A percentile compares a stretch with the other conserved stretches of the same genome.
Conservation (phyloP, 352 stramenopile species). For the Phytophthora podocarpi region DNA sequence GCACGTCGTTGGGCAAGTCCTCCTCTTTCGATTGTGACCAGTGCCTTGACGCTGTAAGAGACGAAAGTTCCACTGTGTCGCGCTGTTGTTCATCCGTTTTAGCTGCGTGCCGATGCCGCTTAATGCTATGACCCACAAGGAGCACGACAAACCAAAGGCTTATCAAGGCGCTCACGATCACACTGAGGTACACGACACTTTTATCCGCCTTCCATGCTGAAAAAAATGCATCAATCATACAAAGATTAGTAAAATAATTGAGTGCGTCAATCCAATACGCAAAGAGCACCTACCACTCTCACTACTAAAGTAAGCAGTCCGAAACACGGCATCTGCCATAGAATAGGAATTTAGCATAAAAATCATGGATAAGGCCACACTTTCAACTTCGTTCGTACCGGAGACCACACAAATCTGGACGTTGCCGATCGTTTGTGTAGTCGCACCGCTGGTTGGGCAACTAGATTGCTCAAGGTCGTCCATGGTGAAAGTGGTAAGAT, state of each 20-base stretch:
- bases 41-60: conserved; percentile 28
- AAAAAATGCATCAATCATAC: not conserved
- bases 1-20: conserved; percentile 39
- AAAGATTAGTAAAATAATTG: not conserved
- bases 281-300: conserved; percentile 21
- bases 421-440: conserved; percentile 27
- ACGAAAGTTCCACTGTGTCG: conserved; percentile 27
- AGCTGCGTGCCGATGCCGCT: conserved; percentile 3
- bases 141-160: conserved; percentile 43
- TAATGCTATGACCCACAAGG: conserved; percentile 27
- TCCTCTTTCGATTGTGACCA: conserved; percentile 30
- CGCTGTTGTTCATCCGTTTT: conserved; percentile 17
- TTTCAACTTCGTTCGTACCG: conserved; percentile 11
- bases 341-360: not conserved
- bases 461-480: conserved; percentile 26
- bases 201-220: conserved; percentile 22
- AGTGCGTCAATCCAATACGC: not conserved
- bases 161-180: conserved; percentile 38
- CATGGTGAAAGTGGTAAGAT: conserved; percentile 30
- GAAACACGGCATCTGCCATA: conserved; percentile 20
- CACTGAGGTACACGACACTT: conserved; percentile 30
- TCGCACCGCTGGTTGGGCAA: conserved; percentile 33
- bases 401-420: conserved; percentile 39
- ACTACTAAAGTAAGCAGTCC: conserved; percentile 16
- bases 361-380: not conserved